Evolutionary conservation across 169 alveolate genomes (phyloP), one percentile per base, ranked within the genome.

Genomic region (Eimeria zaria): DNA sequence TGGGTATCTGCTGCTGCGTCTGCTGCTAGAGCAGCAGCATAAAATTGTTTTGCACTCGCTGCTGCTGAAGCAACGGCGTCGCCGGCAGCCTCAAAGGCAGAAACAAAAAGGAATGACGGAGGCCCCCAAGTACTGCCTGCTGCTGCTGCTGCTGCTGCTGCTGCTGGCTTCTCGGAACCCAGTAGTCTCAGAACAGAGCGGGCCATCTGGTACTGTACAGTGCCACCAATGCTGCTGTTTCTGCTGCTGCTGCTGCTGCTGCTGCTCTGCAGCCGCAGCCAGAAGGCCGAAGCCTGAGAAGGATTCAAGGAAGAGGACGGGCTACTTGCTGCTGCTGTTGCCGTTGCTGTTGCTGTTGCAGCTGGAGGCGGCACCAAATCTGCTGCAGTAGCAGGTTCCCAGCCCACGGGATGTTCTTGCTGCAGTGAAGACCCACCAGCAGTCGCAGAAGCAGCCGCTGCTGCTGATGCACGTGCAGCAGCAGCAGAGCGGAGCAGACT

Each of bases 1-100:
- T 58, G 92, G 12, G 81, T 6, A 20, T 53, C 60, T 33, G 80
- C 92, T 16, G 92, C 92, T 60, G 74, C 92, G 30, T 58, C 92
- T 85, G 92, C 80, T 20, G 92, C 78, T 4, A 55, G 36, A 58
- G 92, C 92, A 60, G 55, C 78, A 58, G 58, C 62, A 53, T 85
- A 85, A 8, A 85, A 69, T 33, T 55, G 92, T 64, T 85, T 85
- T 46, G 92, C 92, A 69, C 92, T 85, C 41, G 92, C 92, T 33
- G 92, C 92, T 0, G 92, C 92, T 39, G 92, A 85, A 16, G 92
- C 92, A 8, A 85, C 92, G 24, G 92, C 92, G 24, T 41, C 92
- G 2, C 92, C 92, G 33, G 92, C 92, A 36, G 92, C 92, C 46
- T 85, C 92, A 53, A 85, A 85, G 41, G 92, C 92, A 58, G 92